Base-by-base conservation (phyloP, 2,329 filamentous ascomycete genomes). In the Mycosphaerella sp. region DNA sequence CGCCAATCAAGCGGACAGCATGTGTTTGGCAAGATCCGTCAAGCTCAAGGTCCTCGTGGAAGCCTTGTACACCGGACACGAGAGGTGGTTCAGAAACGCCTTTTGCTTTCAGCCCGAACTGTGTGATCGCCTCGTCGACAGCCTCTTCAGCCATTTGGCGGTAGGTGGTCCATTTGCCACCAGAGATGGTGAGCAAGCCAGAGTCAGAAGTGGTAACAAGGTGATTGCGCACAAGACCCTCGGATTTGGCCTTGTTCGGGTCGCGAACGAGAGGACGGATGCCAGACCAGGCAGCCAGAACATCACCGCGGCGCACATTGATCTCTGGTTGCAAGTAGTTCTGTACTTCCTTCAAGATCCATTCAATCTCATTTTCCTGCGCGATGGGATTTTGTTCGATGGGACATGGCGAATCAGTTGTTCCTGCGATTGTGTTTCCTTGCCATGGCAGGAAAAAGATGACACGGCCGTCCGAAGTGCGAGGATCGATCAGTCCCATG, bases 361-460 rank as follows among this genome's bases (percentile, higher is more conserved):
- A 94, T 63, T 87, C 79, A 62, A 94, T 93, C 60, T 91, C 88
- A 60, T 89, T 79, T 70, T 95, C 87, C 27, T 85, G 84, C 7
- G 89, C 86, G 28, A 89, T 67, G 0, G 89, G 89, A 62, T 91
- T 85, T 36, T 78, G 75, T 4, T 79, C 80, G 59, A 95, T 87
- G 27, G 77, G 73, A 34, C 84, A 86, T 2, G 87, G 83, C 35
- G 86, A 84, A 66, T 94, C 89, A 6, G 88, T 94, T 4, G 89
- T 94, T 55, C 89, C 89, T 41, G 88, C 89, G 64, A 94, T 93
- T 12, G 88, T 94, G 72, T 93, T 93, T 43, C 88, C 88, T 72
- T 94, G 88, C 89, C 89, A 94, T 17, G 89, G 89, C 36, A 94
- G 77, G 77, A 95, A 94, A 80, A 94, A 94, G 65, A 94, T 91